phyloP scores from a whole-genome alignment of 306 rosid species.

The Gynostemma pentaphyllum region DNA sequence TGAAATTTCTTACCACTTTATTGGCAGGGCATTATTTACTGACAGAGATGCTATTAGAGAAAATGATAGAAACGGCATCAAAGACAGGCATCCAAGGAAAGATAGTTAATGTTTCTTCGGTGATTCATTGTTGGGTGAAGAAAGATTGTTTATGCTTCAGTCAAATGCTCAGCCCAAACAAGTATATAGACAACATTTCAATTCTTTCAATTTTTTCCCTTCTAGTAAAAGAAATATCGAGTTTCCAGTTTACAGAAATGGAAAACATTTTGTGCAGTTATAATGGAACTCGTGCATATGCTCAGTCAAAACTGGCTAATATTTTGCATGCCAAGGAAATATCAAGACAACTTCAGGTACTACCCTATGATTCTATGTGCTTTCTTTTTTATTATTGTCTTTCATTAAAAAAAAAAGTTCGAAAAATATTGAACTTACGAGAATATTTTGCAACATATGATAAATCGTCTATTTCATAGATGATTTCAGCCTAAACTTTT shows the following conservation, averaged over 20 bases:
- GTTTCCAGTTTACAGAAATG: not conserved
- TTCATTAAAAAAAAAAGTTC: too few relatives aligned
- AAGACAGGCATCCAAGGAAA: conserved; percentile 80
- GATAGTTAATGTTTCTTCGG: conserved; percentile 73
- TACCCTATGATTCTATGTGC: too few relatives aligned
- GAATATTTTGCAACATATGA: too few relatives aligned
- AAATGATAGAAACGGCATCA: conserved; percentile 74
- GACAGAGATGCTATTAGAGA: conserved; percentile 73
- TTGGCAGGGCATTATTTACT: conserved; percentile 69
- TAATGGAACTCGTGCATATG: conserved; percentile 78
- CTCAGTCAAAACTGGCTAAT: conserved; percentile 77
- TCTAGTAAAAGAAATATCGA: not conserved
- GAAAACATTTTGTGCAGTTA: conserved; percentile 42
- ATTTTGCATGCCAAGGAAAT: conserved; percentile 82
- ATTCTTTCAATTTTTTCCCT: not conserved
- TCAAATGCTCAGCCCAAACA: conserved; percentile 55
- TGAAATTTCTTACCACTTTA: not conserved
- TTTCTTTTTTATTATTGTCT: too few relatives aligned
- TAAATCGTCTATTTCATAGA: too few relatives aligned
- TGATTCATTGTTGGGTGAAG: conserved; percentile 80
- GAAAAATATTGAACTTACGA: too few relatives aligned
- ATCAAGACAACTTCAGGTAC: conserved; percentile 72
- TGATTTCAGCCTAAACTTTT: too few relatives aligned
- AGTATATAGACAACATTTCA: conserved; percentile 22
- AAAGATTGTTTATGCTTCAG: conserved; percentile 47